A percentile compares a stretch with the other conserved stretches of the same genome.
These are phyloP conservation scores for Phlyctochytrium planicorne DNA, from an alignment of 192 early-diverging fungal genomes.

Conservation along the genomic window DNA sequence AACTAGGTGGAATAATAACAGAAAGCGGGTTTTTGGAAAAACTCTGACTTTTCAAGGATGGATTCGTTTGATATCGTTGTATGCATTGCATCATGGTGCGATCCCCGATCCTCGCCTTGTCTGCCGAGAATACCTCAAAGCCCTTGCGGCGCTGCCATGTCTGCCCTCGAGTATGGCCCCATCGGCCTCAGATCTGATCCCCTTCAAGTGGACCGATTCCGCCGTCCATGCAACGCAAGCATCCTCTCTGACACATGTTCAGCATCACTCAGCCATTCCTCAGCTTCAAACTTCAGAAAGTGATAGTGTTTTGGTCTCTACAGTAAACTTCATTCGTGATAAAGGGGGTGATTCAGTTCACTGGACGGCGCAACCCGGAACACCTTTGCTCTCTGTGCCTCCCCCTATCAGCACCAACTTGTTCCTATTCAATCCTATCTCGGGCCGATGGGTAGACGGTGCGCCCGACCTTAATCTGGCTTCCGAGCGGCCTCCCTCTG, in stretches of 20 bases:
- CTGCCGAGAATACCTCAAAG: not conserved
- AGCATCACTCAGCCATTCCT: not conserved
- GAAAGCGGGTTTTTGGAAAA: too few relatives aligned
- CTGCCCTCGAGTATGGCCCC: not conserved
- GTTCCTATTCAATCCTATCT: not conserved
- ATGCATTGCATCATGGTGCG: not conserved
- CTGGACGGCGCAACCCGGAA: not conserved
- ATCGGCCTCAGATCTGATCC: not conserved
- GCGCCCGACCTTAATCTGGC: not conserved
- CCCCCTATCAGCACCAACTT: not conserved
- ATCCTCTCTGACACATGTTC: too few relatives aligned
- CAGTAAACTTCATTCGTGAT: not conserved
- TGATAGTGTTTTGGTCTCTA: not conserved
- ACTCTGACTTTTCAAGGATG: too few relatives aligned
- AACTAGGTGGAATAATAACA: too few relatives aligned
- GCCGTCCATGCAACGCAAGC: not conserved
- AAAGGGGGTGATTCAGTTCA: not conserved
- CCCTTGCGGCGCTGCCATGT: not conserved
- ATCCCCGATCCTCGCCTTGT: not conserved
- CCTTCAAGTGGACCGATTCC: not conserved
- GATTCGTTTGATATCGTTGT: not conserved
- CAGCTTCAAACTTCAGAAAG: not conserved
- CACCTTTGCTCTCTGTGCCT: not conserved
- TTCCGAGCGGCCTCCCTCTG: not conserved
- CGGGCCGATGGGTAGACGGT: not conserved